Base-by-base conservation (phyloP, 176 grass and related monocot species). In the Paspalum vaginatum region DNA sequence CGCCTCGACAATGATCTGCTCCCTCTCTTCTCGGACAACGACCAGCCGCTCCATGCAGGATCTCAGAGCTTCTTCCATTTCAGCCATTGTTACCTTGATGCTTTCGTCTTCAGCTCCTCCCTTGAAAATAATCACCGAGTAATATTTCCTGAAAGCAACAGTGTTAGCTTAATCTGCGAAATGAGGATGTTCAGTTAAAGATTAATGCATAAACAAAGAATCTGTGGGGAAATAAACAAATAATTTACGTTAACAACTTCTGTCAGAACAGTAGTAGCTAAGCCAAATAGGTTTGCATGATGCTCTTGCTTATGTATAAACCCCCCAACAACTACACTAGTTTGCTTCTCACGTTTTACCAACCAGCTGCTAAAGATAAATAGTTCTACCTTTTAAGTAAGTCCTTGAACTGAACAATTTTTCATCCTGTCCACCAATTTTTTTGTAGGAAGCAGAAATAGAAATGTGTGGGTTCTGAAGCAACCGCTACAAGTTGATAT, bases 41-140 rank as follows among this genome's bases (percentile, higher is more conserved):
- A 76, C 74, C 32, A 93, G 74, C 82, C 82, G 85, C 74, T 91
- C 89, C 87, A 87, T 90, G 75, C 89, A 87, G 49, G 83, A 78
- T 52, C 88, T 86, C 81, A 93, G 70, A 37, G 88, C 69, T 61
- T 80, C 78, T 84, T 83, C 50, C 61, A 85, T 75, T 84, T 86
- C 89, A 39, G 68, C 24, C 85, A 78, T 72, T 43, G 41, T 83
- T 45, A 41, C 51, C 79, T 79, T 11, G 54, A 75, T 65, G 76
- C 18, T 79, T 84, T 42, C 56, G 88, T 86, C 55, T 63, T 79
- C 38, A 43, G 39, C 60, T 62, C 56, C 69, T 53, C 61, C 40
- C 75, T 80, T 69, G 4, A 79, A 65, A 68, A 40, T 18, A 55
- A 74, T 43, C 64, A 67, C 48, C 9, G 61, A 43, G 14, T 64